Base-by-base conservation (phyloP, 2,329 filamentous ascomycete genomes). In the Onygenales sp. region DNA sequence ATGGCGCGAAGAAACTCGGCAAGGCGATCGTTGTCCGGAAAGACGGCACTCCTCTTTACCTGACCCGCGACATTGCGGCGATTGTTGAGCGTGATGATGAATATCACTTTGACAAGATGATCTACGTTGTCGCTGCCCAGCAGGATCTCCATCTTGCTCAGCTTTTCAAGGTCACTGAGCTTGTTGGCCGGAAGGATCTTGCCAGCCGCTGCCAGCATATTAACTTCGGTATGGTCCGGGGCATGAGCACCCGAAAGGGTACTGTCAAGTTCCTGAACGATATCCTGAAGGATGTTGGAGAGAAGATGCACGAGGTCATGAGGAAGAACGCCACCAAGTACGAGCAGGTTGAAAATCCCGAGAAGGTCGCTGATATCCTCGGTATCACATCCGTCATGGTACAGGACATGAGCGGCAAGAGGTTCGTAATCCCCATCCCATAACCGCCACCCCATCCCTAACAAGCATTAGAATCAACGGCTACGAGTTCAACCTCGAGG, bases 231-330 rank as follows among this genome's bases (percentile, higher is more conserved):
- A 82, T 84, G 79, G 81, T 84, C 54, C 74, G 80, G 53, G 82
- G 81, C 42, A 84, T 85, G 80, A 79, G 75, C 59, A 83, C 81
- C 7, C 75, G 81, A 58, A 83, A 82, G 67, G 81, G 81, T 56
- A 89, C 85, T 0, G 87, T 89, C 62, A 87, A 87, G 70, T 88
- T 88, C 73, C 67, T 83, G 57, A 77, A 85, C 62, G 84, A 87
- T 61, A 88, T 90, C 61, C 76, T 91, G 54, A 77, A 80, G 42
- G 87, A 91, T 61, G 89, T 94, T 6, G 85, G 83, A 63, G 92
- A 96, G 52, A 88, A 91, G 73, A 98, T 98, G 93, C 92, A 97
- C 77, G 88, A 95, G 57, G 88, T 94, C 50, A 98, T 98, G 93
- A 83, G 77, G 71, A 86, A 86, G 75, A 97, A 97, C 70, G 79